Conservation (phyloP, 208 protist genomes). For the Acanthamoeba triangularis region DNA sequence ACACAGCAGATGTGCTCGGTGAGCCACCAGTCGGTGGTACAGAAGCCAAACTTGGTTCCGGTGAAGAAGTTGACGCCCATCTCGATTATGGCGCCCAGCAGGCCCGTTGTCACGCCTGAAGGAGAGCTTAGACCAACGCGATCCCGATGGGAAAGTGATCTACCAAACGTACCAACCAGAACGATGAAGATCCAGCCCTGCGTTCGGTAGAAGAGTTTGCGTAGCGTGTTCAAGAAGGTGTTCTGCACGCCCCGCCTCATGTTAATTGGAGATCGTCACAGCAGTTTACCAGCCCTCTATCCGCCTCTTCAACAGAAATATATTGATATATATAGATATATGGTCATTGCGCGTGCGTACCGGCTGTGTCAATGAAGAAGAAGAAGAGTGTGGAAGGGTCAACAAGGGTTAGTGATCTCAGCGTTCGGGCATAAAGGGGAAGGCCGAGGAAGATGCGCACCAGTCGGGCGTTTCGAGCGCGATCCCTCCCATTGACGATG, state of each 20-base stretch:
- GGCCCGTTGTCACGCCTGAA: conserved; percentile 23
- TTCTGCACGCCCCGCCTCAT: too few species aligned
- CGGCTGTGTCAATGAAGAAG: too few species aligned
- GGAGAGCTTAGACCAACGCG: not conserved
- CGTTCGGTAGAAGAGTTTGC: conserved; percentile 64
- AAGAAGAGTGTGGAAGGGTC: too few species aligned
- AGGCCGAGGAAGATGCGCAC: not conserved
- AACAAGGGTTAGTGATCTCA: too few species aligned
- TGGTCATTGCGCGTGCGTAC: too few species aligned
- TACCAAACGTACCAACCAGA: not conserved
- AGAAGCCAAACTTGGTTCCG: conserved; percentile 67
- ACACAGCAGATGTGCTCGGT: conserved; percentile 56
- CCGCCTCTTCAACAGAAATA: too few species aligned
- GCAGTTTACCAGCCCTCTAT: too few species aligned
- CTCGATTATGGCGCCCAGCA: conserved; percentile 55
- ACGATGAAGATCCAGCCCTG: conserved; percentile 70
- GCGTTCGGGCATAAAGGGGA: not conserved
- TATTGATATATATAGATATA: too few species aligned
- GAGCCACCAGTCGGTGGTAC: conserved; percentile 60
- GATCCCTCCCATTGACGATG: conserved; percentile 43
- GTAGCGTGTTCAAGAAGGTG: not conserved
- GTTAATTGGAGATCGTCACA: too few species aligned
- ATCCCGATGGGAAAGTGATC: too few species aligned
- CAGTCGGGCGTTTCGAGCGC: conserved; percentile 16
- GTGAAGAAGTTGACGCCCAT: conserved; percentile 59